Evolutionary conservation across 768 basidiomycete species (phyloP), one percentile per base, ranked within the genome.

Genomic region (Macrolepiota albuminosa): DNA sequence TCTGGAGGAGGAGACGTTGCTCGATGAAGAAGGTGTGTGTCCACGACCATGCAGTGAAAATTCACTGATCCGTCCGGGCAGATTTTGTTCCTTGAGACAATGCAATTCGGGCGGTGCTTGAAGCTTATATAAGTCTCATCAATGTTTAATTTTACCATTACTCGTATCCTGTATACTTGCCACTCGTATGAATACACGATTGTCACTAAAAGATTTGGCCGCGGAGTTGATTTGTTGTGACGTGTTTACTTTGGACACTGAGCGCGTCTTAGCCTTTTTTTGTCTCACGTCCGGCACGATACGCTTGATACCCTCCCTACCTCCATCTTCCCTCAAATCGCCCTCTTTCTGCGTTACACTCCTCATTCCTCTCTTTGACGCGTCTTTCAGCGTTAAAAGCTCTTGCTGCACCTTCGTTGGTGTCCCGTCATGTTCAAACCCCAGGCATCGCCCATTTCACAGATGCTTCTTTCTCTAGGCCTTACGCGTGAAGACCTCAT

Each of bases 1-100:
- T 67, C 67, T 95, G 36, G 92, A 92, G n/a, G 91, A 95, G 68
- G 81, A 79, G 46, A 93, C 92, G 0, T 70, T 95, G 46, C 78
- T 95, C 40, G 86, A 93, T 69, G 94, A 96, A 73, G 91, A 91
- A 63, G 91, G 93, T 88, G 62, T 14, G 13, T 37, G 21, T 40
- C 13, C 36, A 1, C 18, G 34, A 36, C 3, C 33, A 36, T 21
- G 11, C 3, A 21, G 37, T 37, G 45, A 39, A 52, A 54, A 31
- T n/a, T 37, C 7, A 34, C 50, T 54, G 48, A 61, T 42, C 49
- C 49, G 49, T 9, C 47, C 51, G 21, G 42, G 6, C 39, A 73
- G 72, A 69, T 49, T 72, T 73, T 62, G 63, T 56, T 43, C 71
- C 72, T 21, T 70, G 39, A 65, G 36, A 61, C 56, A 54, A 40